Evolutionary conservation across 345 rosid genomes (phyloP), one percentile per base, ranked within the genome.

Genomic region (Cardamine chenopodiifolia): DNA sequence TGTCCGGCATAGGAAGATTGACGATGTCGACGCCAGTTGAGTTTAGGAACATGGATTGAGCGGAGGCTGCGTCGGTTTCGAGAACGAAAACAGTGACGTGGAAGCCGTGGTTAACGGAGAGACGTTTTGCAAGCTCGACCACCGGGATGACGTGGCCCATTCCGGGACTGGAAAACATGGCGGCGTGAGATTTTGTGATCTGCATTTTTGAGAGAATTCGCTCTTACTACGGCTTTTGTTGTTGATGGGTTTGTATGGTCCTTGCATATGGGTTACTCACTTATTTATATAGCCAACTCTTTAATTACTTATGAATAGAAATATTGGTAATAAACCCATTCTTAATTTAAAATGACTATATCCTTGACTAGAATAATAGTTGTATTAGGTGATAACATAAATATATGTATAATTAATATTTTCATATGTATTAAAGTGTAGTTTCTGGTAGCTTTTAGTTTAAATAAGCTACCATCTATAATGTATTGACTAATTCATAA

Each of bases 141-240:
- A 85, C 79, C 0, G 92, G 94, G 79, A 85, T 86, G 3, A 87
- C 75, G 76, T 89, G 95, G 23, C 97, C 89, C 84, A 86, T 73
- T 60, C 97, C 92, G 9, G 90, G 95, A 66, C 94, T 87, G 3
- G 92, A 83, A 5, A 90, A 75, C 17, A 90, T 72, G 47, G 79
- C 81, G 6, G 80, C 80, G 45, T 82, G 88, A 59, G 78, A 82
- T 70, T 78, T 83, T 39, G 47, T 47, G 42, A 47, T 49, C 23
- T 74, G 74, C 87, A 83, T 85, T 29, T 68, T 53, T 66, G 5
- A 45, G 50, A 45, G 10, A n/a, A 32, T 45, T 56, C 35, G 40
- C 49, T 57, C 29, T 52, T 23, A 8, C 9, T 54, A 5, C 9
- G 15, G 44, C 12, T 40, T 45, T 34, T 39, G 68, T 49, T 49